Evolutionary conservation across 345 rosid genomes (phyloP), one percentile per base, ranked within the genome.

Genomic region (Salix brachista): DNA sequence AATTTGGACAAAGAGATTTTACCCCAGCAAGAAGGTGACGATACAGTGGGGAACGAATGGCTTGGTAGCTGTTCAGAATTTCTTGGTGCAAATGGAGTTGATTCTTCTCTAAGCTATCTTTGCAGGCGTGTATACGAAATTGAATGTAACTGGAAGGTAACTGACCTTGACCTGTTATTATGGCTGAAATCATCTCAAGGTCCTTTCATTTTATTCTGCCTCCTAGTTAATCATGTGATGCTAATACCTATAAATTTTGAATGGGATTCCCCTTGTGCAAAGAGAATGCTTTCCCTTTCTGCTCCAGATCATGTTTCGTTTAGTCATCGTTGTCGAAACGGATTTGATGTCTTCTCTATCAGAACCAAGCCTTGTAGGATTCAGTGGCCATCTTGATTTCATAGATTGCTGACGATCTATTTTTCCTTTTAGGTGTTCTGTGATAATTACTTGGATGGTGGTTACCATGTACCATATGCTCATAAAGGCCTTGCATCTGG

Each of bases 401-500:
- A 44, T n/a, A 67, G 65, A 69, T 23, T 75, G 67, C 78, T 79
- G 73, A 42, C 68, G 37, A 5, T 58, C 56, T 11, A 19, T 28
- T 42, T 56, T 4, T 68, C 72, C 65, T 80, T 75, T 65, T 84
- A 95, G 97, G 99, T 92, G n/a, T 95, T 95, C 76, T 92, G 97
- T 77, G 99, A 95, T 82, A 95, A 95, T 88, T 95, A 91, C 86
- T 85, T 95, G 73, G 99, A 95, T 81, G 99, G 97, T 75, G 99
- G 97, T 26, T 95, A 95, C 84, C 97, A 95, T 83, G 99, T 95
- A 60, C 99, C 97, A 44, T 92, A 90, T 81, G 97, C 97, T 18
- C 99, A 93, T 82, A 89, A 90, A 87, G 92, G 87, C 77, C 87
- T 92, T 66, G 93, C 93, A 16, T 91, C 97, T 54, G 92, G 94